These are phyloP conservation scores for Aspergillus aculeatinus DNA, from an alignment of 2,329 filamentous ascomycete genomes.

Conservation along the genomic window DNA sequence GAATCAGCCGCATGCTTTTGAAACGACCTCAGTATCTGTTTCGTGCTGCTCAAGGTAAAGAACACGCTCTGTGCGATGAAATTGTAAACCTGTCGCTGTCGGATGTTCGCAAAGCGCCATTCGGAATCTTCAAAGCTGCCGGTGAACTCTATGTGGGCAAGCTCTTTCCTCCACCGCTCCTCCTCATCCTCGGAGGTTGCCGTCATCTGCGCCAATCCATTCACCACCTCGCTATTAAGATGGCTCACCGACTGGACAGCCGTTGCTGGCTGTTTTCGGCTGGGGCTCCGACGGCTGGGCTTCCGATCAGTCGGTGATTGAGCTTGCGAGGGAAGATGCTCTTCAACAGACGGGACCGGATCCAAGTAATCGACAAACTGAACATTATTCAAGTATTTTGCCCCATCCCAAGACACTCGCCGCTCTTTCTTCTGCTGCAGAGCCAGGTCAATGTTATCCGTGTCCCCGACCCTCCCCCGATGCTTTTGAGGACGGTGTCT, in stretches of 20 bases:
- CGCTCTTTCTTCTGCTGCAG: slow-evolving; percentile 32
- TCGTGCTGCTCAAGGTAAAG: slow-evolving; percentile 43
- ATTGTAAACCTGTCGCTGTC: slow-evolving; percentile 39
- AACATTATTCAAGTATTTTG: slow-evolving; percentile 34
- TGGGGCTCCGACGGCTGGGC: slow-evolving; percentile 15
- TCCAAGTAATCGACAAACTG: slow-evolving; percentile 18
- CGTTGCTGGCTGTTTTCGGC: slow-evolving; percentile 11
- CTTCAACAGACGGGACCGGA: slow-evolving; percentile 7
- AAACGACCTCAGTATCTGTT: slow-evolving; percentile 44
- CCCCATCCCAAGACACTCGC: slow-evolving; percentile 41
- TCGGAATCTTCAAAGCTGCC: slow-evolving; percentile 40
- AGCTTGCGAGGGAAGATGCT: slow-evolving; percentile 16
- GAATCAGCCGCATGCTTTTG: slow-evolving; percentile 19
- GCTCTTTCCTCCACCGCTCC: slow-evolving; percentile 39
- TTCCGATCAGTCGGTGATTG: slow-evolving; percentile 6
- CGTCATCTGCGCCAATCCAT: slow-evolving; percentile 38
- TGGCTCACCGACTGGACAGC: slow-evolving; percentile 37
- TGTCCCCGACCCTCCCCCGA: slow-evolving; percentile 30
- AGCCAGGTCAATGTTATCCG: slow-evolving; percentile 15
- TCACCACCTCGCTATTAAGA: slow-evolving; percentile 38
- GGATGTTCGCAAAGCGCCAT: slow-evolving; percentile 38
- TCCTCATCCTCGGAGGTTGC: slow-evolving; percentile 37
- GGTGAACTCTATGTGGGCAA: slow-evolving; percentile 36
- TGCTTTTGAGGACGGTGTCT: slow-evolving; percentile 43
- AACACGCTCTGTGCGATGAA: slow-evolving; percentile 48